Evolutionary conservation across 176 grass and related monocot genomes (phyloP).

Genomic region (Canna indica): DNA sequence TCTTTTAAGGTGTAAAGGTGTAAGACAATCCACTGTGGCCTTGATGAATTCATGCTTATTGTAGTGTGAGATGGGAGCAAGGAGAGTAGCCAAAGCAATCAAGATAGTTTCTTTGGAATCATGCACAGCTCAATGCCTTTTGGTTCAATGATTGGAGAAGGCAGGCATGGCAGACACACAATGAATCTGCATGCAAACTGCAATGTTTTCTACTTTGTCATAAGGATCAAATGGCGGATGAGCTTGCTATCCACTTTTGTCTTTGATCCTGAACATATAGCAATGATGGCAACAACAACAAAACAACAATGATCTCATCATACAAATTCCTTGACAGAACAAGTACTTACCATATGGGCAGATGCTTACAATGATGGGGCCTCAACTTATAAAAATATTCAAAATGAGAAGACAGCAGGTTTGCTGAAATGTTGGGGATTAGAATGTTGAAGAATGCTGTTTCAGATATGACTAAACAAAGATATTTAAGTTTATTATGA

Average conservation of each 20-base stretch:
- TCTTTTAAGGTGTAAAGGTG: not conserved
- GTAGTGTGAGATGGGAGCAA: not conserved
- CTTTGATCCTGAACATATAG: slow-evolving; percentile 1
- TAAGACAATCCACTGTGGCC: not conserved
- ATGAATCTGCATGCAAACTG: not conserved
- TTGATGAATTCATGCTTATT: not conserved
- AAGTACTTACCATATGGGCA: not conserved
- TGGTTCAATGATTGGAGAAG: not conserved
- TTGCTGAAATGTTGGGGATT: not conserved
- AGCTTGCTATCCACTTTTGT: not conserved
- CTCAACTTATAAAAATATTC: not conserved
- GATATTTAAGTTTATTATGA: not conserved
- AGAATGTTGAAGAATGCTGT: not conserved
- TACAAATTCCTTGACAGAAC: not conserved
- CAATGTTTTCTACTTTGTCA: not conserved
- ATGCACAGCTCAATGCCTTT: not conserved
- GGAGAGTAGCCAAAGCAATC: not conserved
- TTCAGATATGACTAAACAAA: not conserved
- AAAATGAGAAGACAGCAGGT: not conserved
- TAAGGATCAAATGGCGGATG: not conserved
- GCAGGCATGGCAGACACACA: not conserved
- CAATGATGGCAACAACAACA: not conserved
- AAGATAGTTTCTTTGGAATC: not conserved
- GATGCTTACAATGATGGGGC: not conserved
- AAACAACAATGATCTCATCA: not conserved